Evolutionary conservation across 2,329 filamentous ascomycete genomes (phyloP).

Genomic region (Paecilomyces dactylethromorphus): DNA sequence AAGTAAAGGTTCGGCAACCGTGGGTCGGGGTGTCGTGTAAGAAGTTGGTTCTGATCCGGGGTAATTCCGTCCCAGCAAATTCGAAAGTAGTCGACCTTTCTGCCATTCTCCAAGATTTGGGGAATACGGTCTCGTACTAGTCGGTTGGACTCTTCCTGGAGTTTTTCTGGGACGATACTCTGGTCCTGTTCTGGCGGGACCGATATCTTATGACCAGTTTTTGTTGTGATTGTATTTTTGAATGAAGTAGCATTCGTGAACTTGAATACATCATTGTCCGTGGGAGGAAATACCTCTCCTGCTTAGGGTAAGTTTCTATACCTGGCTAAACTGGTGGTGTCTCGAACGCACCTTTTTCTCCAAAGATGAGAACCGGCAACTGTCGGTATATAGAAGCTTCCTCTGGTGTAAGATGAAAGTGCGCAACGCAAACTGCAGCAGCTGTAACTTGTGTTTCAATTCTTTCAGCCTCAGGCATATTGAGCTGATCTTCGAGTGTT

Average conservation of each 20-base stretch:
- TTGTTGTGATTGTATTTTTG: slow-evolving; percentile 45
- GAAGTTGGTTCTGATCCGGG: slow-evolving; percentile 57
- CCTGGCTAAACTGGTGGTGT: not conserved
- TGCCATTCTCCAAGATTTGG: slow-evolving; percentile 22
- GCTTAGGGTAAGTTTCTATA: not conserved
- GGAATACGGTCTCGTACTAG: slow-evolving; percentile 17
- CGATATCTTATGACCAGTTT: slow-evolving; percentile 48
- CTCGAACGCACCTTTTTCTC: slow-evolving; percentile 27
- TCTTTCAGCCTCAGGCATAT: slow-evolving; percentile 42
- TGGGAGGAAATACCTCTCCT: slow-evolving; percentile 44
- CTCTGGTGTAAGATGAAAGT: slow-evolving; percentile 46
- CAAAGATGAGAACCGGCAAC: slow-evolving; percentile 50
- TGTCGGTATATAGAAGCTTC: slow-evolving; percentile 44
- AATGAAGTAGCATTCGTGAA: slow-evolving; percentile 57
- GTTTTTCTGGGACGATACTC: slow-evolving; percentile 30
- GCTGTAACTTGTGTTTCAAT: slow-evolving; percentile 50
- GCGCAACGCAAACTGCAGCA: slow-evolving; percentile 54
- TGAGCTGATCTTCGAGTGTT: slow-evolving; percentile 39
- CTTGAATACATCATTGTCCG: slow-evolving; percentile 48
- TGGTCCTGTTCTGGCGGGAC: slow-evolving; percentile 43
- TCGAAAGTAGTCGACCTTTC: slow-evolving; percentile 36
- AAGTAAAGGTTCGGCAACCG: slow-evolving; percentile 50
- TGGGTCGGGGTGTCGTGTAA: slow-evolving; percentile 46
- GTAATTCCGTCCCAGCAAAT: slow-evolving; percentile 57
- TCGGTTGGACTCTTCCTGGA: slow-evolving; percentile 36